Evolutionary conservation across 1,139 yeast species (phyloP).

Genomic region (Kodamaea anthophila): DNA sequence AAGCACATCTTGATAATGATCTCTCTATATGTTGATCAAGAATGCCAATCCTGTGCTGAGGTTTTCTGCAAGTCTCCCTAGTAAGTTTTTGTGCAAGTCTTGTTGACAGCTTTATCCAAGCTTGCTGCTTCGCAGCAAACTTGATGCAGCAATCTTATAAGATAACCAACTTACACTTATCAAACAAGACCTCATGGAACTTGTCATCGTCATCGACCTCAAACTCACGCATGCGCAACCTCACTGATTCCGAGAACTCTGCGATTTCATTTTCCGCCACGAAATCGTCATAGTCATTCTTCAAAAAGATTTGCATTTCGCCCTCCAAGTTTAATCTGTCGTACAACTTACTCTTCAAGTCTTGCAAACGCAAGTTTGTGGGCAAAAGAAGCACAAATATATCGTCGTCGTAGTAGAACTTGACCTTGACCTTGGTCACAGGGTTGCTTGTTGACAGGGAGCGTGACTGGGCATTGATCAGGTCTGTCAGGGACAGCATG

Average conservation of each 20-base stretch:
- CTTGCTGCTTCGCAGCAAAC: too few relatives aligned
- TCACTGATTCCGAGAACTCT: conserved; percentile 18
- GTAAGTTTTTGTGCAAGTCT: neutral
- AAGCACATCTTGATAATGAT: too few relatives aligned
- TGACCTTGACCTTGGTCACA: conserved; percentile 50
- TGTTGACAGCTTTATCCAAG: neutral
- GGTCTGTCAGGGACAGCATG: conserved; percentile 7
- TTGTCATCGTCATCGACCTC: conserved; percentile 38
- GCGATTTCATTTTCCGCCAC: conserved; percentile 27
- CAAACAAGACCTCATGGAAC: conserved; percentile 39
- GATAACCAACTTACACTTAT: conserved; percentile 42
- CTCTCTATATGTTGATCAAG: too few relatives aligned
- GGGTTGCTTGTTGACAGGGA: conserved; percentile 10
- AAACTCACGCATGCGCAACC: conserved; percentile 22
- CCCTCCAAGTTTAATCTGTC: conserved; percentile 48
- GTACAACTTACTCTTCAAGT: conserved; percentile 56
- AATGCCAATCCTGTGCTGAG: too few relatives aligned
- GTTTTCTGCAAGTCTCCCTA: too few relatives aligned
- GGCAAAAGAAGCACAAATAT: conserved; percentile 83
- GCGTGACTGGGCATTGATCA: conserved; percentile 7
- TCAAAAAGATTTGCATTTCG: conserved; percentile 28
- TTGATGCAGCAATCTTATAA: neutral
- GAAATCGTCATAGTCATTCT: conserved; percentile 40
- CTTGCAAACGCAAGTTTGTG: conserved; percentile 50
- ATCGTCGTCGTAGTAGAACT: conserved; percentile 85